A percentile compares a stretch with the other conserved stretches of the same genome.
Conservation (phyloP, 352 stramenopile genomes). For the Globisporangium mamillatum region DNA sequence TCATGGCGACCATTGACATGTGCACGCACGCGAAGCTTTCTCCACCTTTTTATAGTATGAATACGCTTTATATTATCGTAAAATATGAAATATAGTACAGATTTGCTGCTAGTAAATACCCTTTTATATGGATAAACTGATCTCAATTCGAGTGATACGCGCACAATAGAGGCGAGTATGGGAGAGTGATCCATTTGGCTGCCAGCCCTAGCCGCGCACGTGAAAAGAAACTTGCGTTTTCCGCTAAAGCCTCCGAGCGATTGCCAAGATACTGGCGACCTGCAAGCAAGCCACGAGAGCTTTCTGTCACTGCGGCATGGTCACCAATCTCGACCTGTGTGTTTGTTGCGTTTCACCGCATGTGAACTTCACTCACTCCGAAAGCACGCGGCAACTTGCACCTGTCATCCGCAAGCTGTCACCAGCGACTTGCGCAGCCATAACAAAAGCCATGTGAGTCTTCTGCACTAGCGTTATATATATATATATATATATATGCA, state of each 20-base stretch:
- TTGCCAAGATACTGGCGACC: too few relatives aligned
- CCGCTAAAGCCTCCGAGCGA: neutral
- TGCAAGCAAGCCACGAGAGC: neutral
- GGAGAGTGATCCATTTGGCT: neutral
- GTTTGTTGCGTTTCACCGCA: neutral
- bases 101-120: too few relatives aligned
- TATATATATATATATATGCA: neutral
- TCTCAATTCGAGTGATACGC: neutral
- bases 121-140: too few relatives aligned
- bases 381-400: neutral
- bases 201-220: neutral
- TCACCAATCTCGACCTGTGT: neutral
- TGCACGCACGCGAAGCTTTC: neutral
- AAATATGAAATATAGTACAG: neutral
- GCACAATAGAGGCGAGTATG: neutral
- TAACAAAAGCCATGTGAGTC: neutral
- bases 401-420: neutral
- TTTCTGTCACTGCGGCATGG: neutral
- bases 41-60: neutral
- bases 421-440: neutral
- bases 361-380: neutral
- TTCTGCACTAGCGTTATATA: neutral
- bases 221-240: slow-evolving; percentile 1
- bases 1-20: slow-evolving; percentile 14
- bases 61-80: neutral